Conservation (phyloP, 176 grass and related monocot genomes). For the Lolium rigidum region DNA sequence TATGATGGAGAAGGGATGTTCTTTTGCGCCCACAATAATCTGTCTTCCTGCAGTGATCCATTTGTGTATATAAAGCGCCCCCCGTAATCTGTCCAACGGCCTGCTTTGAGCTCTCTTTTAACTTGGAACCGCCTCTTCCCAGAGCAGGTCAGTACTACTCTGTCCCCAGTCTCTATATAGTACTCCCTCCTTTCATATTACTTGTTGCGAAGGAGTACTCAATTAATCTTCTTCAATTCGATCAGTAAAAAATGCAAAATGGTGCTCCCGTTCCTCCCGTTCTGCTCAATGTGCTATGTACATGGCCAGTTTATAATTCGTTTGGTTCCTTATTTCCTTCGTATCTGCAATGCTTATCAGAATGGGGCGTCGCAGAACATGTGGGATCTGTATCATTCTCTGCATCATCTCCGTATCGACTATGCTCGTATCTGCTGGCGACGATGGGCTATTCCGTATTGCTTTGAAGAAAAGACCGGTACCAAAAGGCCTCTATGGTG, state of each 20-base stretch:
- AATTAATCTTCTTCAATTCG: not conserved
- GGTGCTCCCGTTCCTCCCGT: not conserved
- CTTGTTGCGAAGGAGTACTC: too few relatives aligned
- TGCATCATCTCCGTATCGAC: not conserved
- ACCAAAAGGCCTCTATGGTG: slow-evolving; percentile 44
- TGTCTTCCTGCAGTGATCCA: not conserved
- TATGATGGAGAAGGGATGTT: not conserved
- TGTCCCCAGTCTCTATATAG: not conserved
- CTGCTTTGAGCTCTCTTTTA: not conserved
- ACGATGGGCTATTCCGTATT: slow-evolving; percentile 54
- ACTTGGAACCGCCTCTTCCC: not conserved
- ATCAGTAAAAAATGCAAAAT: not conserved
- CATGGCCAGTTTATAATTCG: not conserved
- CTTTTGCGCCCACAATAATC: not conserved
- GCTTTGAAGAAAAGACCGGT: slow-evolving; percentile 54
- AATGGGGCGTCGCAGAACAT: not conserved
- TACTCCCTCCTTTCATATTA: too few relatives aligned
- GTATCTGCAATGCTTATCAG: not conserved
- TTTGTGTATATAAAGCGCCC: slow-evolving; percentile 31
- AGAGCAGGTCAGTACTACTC: not conserved
- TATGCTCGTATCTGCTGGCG: slow-evolving; percentile 19
- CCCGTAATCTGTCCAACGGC: not conserved
- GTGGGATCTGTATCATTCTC: slow-evolving; percentile 2
- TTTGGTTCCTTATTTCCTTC: not conserved
- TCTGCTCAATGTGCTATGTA: not conserved